A percentile compares a stretch with the other conserved stretches of the same genome.
phyloP scores from a whole-genome alignment of 2,329 filamentous ascomycete species.

The Verticillium albo-atrum region DNA sequence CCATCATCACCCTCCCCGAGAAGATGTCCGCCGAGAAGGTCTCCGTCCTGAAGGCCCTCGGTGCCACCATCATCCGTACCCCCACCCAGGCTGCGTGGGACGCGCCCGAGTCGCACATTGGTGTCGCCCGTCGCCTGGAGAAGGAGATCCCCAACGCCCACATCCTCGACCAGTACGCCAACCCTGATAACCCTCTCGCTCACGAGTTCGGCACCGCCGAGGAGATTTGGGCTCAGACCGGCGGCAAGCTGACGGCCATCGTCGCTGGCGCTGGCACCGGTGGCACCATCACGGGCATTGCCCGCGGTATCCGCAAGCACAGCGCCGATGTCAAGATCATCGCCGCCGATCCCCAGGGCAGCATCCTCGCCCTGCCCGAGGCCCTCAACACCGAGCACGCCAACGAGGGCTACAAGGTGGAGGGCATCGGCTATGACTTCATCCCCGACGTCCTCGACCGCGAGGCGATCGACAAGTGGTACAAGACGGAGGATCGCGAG shows the following conservation, averaged over 20 bases:
- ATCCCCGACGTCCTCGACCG: slow-evolving; percentile 90
- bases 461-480: slow-evolving; percentile 82
- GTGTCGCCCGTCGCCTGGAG: slow-evolving; percentile 81
- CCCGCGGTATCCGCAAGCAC: slow-evolving; percentile 82
- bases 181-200: slow-evolving; percentile 84
- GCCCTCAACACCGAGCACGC: slow-evolving; percentile 72
- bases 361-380: slow-evolving; percentile 81
- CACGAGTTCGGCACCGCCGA: slow-evolving; percentile 93
- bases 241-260: slow-evolving; percentile 74
- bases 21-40: slow-evolving; percentile 99
- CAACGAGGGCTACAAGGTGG: slow-evolving; percentile 92
- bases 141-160: slow-evolving; percentile 97
- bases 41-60: slow-evolving; percentile 85
- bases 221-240: slow-evolving; percentile 92
- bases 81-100: slow-evolving; percentile 95
- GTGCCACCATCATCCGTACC: slow-evolving; percentile 95
- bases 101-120: slow-evolving; percentile 92
- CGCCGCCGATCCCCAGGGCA: slow-evolving; percentile 88
- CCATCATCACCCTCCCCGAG: slow-evolving; percentile 96
- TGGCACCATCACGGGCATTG: slow-evolving; percentile 88
- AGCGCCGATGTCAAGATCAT: slow-evolving; percentile 82
- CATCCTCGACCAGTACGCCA: slow-evolving; percentile 95
- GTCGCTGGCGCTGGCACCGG: slow-evolving; percentile 93
- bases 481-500: slow-evolving; percentile 93
- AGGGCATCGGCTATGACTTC: slow-evolving; percentile 98